Base-by-base conservation (phyloP, 2,329 filamentous ascomycete species). In the Byssoonygena ceratinophila region DNA sequence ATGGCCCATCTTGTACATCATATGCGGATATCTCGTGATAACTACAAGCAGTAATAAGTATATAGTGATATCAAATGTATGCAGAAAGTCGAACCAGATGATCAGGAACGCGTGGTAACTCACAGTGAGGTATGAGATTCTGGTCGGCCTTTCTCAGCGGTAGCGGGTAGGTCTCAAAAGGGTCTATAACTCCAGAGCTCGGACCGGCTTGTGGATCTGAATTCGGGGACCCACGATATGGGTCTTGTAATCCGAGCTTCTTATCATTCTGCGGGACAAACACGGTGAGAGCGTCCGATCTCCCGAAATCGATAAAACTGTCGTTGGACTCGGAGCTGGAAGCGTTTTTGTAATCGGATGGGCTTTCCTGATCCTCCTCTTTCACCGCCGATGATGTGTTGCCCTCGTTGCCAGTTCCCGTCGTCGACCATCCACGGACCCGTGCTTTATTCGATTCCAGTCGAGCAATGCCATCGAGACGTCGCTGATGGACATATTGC, bases 1-100 rank as follows among this genome's bases (percentile, higher is more conserved):
- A 34, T 60, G 58, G 47, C 57, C 59, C 53, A 66, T 61, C 49
- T 65, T 66, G 53, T 66, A 66, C 64, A 66, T 66, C 63, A 65
- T 66, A 25, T 63, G 59, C n/a, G 64, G 64, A 51, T 66, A 66
- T 12, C 59, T 64, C 23, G 62, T 59, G 36, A 65, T 59, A 58
- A 64, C 64, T 66, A 55, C 8, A n/a, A 20, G 43, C 47, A 43
- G 22, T 32, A n/a, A 58, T 64, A 52, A 64, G 62, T 54, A 46
- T 34, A 51, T 39, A 41, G n/a, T n/a, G n/a, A n/a, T n/a, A n/a
- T n/a, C n/a, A n/a, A n/a, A n/a, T n/a, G n/a, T n/a, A n/a, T 36
- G 39, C 37, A 37, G 12, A 45, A 27, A 20, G 22, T 4, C 6
- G 4, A 27, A 20, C 16, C 1, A 18, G 22, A 3, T n/a, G 23